Base-by-base conservation (phyloP, 1,284 basidiomycete species). In the Lentinula novae-zelandiae region DNA sequence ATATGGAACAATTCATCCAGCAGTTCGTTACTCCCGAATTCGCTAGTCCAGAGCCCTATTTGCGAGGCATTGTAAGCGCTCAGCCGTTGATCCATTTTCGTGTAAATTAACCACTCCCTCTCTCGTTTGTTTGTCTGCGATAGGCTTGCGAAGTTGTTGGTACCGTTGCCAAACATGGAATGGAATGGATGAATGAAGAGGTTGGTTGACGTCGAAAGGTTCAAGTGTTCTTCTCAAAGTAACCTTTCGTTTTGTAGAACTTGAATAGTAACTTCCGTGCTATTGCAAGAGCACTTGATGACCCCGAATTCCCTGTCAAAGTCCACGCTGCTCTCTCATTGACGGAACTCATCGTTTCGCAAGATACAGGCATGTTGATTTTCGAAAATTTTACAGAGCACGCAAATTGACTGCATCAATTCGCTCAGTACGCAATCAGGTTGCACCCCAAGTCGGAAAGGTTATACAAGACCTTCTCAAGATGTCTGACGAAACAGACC, bases 391-490 rank as follows among this genome's bases (percentile, higher is more conserved):
- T 17, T 34, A 15, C 10, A 39, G 15, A 17, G 20, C 42, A 9
- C 33, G 38, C 49, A 62, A 20, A 52, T 52, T 58, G 44, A 57
- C 48, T 56, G 36, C 57, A 44, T 39, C 52, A 4, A 42, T 33
- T 59, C 5, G 4, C 64, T 38, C 70, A 87, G 92, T 96, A 58
- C 85, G 85, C 66, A 78, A 73, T 5, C 86, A 86, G 8, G 86
- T 96, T 61, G 82, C 87, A 6, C 89, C 91, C 15, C 87, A 90
- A 69, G 89, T 95, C 40, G 92, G 88, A 48, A 90, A 93, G 69
- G 87, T 96, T 67, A 89, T 96, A 67, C 92, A 95, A 76, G 93
- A 93, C 70, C 78, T 96, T 27, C 81, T 96, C 65, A 93, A 93
- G 73, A 80, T 96, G 42, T 88, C 90, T 6, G 92, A 95, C 70